These are phyloP conservation scores for Pseudogymnoascus sp. DNA, from an alignment of 2,329 filamentous ascomycete genomes.

Conservation along the genomic window DNA sequence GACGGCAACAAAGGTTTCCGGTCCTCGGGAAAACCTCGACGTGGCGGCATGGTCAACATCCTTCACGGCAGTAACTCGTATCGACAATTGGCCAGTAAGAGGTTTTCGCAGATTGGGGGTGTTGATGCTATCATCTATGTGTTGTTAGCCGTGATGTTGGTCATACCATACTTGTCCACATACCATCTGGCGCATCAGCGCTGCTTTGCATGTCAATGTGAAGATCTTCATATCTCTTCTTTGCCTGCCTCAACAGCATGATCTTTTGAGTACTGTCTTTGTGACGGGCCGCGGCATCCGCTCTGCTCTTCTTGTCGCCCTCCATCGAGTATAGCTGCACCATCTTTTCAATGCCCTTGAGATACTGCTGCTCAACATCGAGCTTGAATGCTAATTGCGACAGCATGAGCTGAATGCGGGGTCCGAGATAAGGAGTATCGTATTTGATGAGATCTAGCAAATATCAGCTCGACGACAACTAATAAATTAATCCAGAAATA, in stretches of 20 bases:
- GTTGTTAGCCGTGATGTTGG: conserved; percentile 16
- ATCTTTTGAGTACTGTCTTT: conserved; percentile 99
- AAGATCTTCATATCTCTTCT: conserved; percentile 95
- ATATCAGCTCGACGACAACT: conserved; percentile 16
- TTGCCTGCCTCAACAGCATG: conserved; percentile 84
- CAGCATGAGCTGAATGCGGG: conserved; percentile 97
- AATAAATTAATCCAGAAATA: conserved; percentile 16
- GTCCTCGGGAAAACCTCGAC: conserved; percentile 77
- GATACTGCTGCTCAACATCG: conserved; percentile 97
- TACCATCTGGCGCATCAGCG: conserved; percentile 74
- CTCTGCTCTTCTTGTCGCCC: conserved; percentile 90
- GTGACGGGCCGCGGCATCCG: conserved; percentile 80
- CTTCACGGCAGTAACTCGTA: conserved; percentile 81
- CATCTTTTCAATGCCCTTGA: conserved; percentile 99
- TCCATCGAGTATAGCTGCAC: conserved; percentile 96
- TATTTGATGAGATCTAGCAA: conserved; percentile 92
- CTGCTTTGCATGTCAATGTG: conserved; percentile 83
- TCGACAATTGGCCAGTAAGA: conserved; percentile 81
- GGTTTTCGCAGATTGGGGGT: conserved; percentile 92
- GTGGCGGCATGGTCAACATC: conserved; percentile 89
- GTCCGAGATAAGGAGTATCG: conserved; percentile 89
- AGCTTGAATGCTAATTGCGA: conserved; percentile 98
- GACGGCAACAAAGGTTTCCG: conserved; percentile 91
- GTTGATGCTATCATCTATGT: conserved; percentile 87
- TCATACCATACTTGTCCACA: conserved; percentile 25